Percentiles rank a stretch among this genome's conserved stretches.
Conservation (phyloP, 1,284 basidiomycete genomes). For the Athelia psychrophila region DNA sequence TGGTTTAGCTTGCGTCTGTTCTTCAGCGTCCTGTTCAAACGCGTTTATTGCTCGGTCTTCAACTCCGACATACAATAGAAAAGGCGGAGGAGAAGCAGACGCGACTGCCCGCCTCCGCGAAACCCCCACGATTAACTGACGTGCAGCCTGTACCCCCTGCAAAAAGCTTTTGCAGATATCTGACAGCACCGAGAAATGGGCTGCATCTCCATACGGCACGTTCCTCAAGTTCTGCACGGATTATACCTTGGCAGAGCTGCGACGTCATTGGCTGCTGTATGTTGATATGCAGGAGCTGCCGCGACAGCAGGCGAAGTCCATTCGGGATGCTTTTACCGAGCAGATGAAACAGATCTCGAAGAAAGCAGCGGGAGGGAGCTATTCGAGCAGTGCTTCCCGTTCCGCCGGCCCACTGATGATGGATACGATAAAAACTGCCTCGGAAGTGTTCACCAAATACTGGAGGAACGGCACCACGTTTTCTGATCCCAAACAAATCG, state of each 20-base stretch:
- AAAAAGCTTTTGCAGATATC: conserved; percentile 37
- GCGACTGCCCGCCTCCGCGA: conserved; percentile 39
- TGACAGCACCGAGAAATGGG: conserved; percentile 39
- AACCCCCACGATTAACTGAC: conserved; percentile 52
- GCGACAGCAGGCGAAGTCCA: conserved; percentile 4
- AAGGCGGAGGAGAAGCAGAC: conserved; percentile 18
- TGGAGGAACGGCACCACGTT: conserved; percentile 44
- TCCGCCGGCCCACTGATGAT: conserved; percentile 37
- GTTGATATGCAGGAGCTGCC: conserved; percentile 15
- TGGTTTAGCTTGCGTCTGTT: too few species aligned
- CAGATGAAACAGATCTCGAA: conserved; percentile 11
- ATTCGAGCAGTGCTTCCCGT: conserved; percentile 17
- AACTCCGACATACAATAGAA: too few species aligned
- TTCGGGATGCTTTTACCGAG: conserved; percentile 15
- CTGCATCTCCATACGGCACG: conserved; percentile 34
- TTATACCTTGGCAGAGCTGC: conserved; percentile 39
- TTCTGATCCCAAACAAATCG: conserved; percentile 17
- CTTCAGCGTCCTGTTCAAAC: too few species aligned
- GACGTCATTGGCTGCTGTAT: conserved; percentile 43
- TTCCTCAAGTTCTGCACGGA: conserved; percentile 35
- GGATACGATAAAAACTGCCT: conserved; percentile 14
- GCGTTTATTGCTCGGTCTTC: too few species aligned
- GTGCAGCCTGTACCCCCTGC: conserved; percentile 41
- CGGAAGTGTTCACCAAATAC: conserved; percentile 28
- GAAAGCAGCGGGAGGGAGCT: background rate